A percentile compares a stretch with the other conserved stretches of the same genome.
phyloP scores from a whole-genome alignment of 1,284 basidiomycete genomes.

The Ceratobasidium sp. region DNA sequence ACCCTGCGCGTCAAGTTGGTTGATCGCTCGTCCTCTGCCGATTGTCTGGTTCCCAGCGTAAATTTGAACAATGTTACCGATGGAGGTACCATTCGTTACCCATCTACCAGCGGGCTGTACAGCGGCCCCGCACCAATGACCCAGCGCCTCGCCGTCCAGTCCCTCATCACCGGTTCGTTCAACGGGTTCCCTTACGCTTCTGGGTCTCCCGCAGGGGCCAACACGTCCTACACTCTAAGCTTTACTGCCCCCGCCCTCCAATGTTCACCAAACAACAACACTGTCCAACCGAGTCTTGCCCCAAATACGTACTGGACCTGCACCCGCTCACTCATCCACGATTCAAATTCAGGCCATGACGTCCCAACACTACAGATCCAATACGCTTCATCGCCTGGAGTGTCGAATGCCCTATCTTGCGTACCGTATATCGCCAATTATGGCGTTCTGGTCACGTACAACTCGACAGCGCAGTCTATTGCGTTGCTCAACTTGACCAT shows the following conservation, averaged over 20 bases:
- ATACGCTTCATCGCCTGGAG: not conserved
- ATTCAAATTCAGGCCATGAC: conserved; percentile 15
- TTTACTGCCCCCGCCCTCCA: conserved; percentile 31
- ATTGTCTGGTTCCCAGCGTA: conserved; percentile 13
- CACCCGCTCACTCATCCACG: conserved; percentile 12
- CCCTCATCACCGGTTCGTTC: conserved; percentile 19
- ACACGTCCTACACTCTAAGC: conserved; percentile 4
- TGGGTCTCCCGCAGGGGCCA: not conserved
- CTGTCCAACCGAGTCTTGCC: not conserved
- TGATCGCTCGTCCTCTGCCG: conserved; percentile 2
- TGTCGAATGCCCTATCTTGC: not conserved
- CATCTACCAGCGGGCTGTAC: conserved; percentile 16
- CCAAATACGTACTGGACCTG: conserved; percentile 32
- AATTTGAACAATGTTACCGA: conserved; percentile 28
- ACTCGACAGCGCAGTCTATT: conserved; percentile 19
- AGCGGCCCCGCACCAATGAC: conserved; percentile 29
- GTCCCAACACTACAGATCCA: conserved; percentile 30
- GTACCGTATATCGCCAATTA: conserved; percentile 27
- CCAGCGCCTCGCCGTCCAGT: conserved; percentile 36
- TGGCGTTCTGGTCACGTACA: conserved; percentile 23
- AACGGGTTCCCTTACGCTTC: conserved; percentile 9
- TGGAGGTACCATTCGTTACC: conserved; percentile 16
- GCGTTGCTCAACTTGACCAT: conserved; percentile 24
- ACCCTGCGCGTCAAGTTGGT: conserved; percentile 32
- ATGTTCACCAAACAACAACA: conserved; percentile 2